phyloP scores from a whole-genome alignment of 2,329 filamentous ascomycete genomes.

The Colletotrichum gloeosporioides region DNA sequence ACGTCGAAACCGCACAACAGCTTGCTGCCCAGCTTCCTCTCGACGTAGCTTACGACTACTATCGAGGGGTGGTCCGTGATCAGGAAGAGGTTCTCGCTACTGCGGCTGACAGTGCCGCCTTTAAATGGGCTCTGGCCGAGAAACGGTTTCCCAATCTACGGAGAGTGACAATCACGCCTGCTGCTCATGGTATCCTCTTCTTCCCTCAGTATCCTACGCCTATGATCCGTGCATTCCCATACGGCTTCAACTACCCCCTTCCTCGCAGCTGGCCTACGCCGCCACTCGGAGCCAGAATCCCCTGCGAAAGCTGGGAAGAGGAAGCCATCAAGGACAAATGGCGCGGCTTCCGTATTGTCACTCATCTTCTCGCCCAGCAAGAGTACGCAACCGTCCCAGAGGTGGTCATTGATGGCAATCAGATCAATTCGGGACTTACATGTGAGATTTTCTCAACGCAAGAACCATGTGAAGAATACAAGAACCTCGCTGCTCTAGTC shows the following conservation, averaged over 20 bases:
- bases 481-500: constrained; percentile 27
- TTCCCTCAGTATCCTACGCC: constrained; percentile 46
- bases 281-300: neutral
- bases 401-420: constrained; percentile 35
- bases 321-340: constrained; percentile 27
- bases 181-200: constrained; percentile 39
- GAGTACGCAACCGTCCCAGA: constrained; percentile 31
- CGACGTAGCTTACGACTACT: neutral
- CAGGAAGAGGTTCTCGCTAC: constrained; percentile 3
- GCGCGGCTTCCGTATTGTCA: constrained; percentile 36
- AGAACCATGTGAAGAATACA: constrained; percentile 27
- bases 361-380: constrained; percentile 27
- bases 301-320: neutral
- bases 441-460: constrained; percentile 31
- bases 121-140: constrained; percentile 34
- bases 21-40: neutral
- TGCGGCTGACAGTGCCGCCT: constrained; percentile 31
- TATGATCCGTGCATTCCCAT: constrained; percentile 43
- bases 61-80: neutral
- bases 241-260: constrained; percentile 43
- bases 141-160: constrained; percentile 37
- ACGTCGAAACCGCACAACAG: neutral
- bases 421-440: constrained; percentile 34
- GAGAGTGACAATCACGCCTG: constrained; percentile 42
- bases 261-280: constrained; percentile 33